Conservation (phyloP, 495 filamentous ascomycete genomes). For the Tuber borchii region DNA sequence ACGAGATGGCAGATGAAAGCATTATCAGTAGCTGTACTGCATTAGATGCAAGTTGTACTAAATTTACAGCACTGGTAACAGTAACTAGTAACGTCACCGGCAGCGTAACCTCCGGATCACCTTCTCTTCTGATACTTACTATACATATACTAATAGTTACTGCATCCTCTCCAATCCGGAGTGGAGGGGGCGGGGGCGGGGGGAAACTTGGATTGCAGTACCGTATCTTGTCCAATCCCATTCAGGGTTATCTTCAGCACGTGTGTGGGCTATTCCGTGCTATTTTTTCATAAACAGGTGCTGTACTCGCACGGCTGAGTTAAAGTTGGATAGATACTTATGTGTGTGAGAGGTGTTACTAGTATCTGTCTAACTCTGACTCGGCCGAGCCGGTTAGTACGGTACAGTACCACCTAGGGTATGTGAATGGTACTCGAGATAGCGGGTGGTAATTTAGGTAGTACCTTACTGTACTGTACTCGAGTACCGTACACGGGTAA, state of each 20-base stretch:
- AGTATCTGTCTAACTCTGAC: background rate
- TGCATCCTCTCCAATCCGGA: background rate
- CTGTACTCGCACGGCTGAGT: background rate
- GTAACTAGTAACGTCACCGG: background rate
- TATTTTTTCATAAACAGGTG: background rate
- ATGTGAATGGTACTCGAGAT: background rate
- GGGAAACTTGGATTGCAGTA: background rate
- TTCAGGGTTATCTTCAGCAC: background rate
- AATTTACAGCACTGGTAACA: background rate
- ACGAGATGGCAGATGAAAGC: too few species aligned
- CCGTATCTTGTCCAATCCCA: background rate
- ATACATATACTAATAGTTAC: background rate
- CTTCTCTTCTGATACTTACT: background rate
- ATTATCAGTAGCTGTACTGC: too few species aligned
- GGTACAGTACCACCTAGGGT: too few species aligned
- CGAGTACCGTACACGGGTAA: too few species aligned
- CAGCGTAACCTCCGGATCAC: background rate
- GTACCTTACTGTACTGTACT: too few species aligned
- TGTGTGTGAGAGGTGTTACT: background rate
- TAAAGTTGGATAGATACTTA: too few species aligned
- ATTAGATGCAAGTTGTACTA: background rate
- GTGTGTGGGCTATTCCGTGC: background rate
- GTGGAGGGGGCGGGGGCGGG: background rate
- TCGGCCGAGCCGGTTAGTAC: too few species aligned
- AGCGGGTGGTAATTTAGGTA: background rate